Conservation (phyloP, 352 stramenopile genomes). For the Pythium folliculosum region DNA sequence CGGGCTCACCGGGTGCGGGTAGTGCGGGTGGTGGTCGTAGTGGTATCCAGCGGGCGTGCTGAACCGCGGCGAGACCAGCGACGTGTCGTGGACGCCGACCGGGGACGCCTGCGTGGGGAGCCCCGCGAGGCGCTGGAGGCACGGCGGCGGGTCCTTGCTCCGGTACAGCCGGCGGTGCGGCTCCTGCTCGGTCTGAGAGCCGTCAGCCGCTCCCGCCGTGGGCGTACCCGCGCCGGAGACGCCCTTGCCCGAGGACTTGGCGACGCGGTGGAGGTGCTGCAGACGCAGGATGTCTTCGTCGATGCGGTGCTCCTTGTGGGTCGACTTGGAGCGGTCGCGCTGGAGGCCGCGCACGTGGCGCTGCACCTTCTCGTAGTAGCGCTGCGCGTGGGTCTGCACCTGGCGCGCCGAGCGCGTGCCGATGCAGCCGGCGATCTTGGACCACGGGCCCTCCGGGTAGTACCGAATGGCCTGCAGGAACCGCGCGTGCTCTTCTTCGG, state of each 20-base stretch:
- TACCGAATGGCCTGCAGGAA: conserved; percentile 37
- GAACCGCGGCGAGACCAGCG: conserved; percentile 13
- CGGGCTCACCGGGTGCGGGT: conserved; percentile 9
- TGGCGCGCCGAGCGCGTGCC: conserved; percentile 52
- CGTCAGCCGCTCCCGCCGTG: not conserved
- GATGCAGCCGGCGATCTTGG: conserved; percentile 32
- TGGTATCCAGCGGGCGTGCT: not conserved
- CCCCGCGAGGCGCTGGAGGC: conserved; percentile 19
- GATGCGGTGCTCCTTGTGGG: conserved; percentile 28
- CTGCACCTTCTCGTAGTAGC: conserved; percentile 78
- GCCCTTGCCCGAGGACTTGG: conserved; percentile 3
- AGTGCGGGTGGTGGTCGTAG: conserved; percentile 5
- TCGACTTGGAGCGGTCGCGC: conserved; percentile 23
- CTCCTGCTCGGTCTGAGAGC: conserved; percentile 3
- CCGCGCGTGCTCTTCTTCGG: conserved; percentile 37
- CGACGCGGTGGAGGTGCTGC: conserved; percentile 21
- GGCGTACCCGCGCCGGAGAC: not conserved
- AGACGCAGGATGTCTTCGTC: conserved; percentile 24
- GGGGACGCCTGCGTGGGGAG: conserved; percentile 14
- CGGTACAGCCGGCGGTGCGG: conserved; percentile 19
- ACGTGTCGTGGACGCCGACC: conserved; percentile 15
- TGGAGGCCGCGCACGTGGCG: conserved; percentile 52
- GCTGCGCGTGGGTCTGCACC: conserved; percentile 62
- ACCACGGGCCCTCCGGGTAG: conserved; percentile 43
- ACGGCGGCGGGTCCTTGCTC: conserved; percentile 24